Evolutionary conservation across 2,329 filamentous ascomycete species (phyloP).

Genomic region (Berkeleyomyces basicola): DNA sequence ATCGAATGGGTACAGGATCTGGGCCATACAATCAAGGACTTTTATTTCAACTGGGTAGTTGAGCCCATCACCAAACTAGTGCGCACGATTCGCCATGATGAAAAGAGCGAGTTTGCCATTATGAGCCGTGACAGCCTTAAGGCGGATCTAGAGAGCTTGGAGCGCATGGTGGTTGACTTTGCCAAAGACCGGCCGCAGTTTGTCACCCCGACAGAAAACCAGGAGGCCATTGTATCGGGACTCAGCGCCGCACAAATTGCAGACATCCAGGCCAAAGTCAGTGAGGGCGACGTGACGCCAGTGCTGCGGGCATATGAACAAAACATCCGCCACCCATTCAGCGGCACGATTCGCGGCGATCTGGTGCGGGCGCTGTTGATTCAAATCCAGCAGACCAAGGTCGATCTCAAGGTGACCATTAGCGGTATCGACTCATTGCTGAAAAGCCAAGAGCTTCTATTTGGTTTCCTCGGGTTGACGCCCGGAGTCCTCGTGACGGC

Average conservation of each 20-base stretch:
- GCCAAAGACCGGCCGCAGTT: conserved; percentile 63
- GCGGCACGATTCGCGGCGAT: conserved; percentile 71
- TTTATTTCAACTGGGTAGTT: conserved; percentile 93
- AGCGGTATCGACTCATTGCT: conserved; percentile 86
- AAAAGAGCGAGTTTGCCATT: conserved; percentile 83
- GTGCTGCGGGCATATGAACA: conserved; percentile 83
- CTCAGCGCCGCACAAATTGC: conserved; percentile 54
- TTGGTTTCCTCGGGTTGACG: conserved; percentile 90
- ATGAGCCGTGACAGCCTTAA: conserved; percentile 88
- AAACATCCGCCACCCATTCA: conserved; percentile 66
- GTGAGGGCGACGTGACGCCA: conserved; percentile 82
- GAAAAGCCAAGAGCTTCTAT: conserved; percentile 92
- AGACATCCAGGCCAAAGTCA: conserved; percentile 61
- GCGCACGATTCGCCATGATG: conserved; percentile 82
- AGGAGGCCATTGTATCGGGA: conserved; percentile 18
- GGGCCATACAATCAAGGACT: conserved; percentile 65
- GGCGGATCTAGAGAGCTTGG: conserved; percentile 78
- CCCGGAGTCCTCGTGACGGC: conserved; percentile 81
- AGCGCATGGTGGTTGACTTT: conserved; percentile 97
- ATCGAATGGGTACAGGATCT: conserved; percentile 64
- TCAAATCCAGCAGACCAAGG: conserved; percentile 97
- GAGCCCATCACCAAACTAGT: conserved; percentile 71
- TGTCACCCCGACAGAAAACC: conserved; percentile 24
- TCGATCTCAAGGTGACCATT: conserved; percentile 91
- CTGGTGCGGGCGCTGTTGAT: conserved; percentile 81